These are phyloP conservation scores for Cercis canadensis DNA, from an alignment of 306 rosid genomes.

Conservation along the genomic window DNA sequence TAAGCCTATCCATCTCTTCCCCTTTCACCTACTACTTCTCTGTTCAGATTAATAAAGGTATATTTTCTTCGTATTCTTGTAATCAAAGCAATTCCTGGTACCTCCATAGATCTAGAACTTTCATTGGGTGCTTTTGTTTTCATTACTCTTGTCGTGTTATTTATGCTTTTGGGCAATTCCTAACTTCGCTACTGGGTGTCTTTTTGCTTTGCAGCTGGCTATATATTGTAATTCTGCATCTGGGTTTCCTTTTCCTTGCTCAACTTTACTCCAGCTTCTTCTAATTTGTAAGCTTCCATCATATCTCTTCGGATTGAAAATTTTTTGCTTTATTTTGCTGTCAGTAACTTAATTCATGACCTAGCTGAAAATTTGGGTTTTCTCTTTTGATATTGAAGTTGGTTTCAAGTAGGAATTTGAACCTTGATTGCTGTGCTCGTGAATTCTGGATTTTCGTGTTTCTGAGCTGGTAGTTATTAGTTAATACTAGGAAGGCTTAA, in stretches of 20 bases:
- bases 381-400: background rate
- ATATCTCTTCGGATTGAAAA: background rate
- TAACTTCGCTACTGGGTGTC: constrained; percentile 19
- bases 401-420: background rate
- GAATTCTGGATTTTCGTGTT: background rate
- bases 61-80: constrained; percentile 9
- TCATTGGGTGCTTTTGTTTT: background rate
- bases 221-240: constrained; percentile 21
- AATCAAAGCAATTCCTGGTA: constrained; percentile 26
- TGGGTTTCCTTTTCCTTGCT: constrained; percentile 25
- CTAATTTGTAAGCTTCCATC: background rate
- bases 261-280: constrained; percentile 20
- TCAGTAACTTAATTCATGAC: background rate
- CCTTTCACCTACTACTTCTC: background rate
- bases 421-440: background rate
- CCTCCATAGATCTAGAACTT: constrained; percentile 41
- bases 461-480: background rate
- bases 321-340: constrained; percentile 2
- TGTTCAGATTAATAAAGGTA: background rate
- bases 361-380: background rate
- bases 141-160: background rate
- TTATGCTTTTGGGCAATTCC: constrained; percentile 24
- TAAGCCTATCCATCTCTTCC: background rate
- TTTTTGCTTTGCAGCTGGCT: constrained; percentile 4
- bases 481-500: too few species aligned